A percentile compares a stretch with the other conserved stretches of the same genome.
Evolutionary conservation across 2,329 filamentous ascomycete species (phyloP).

Genomic region (Fusarium caatingaense): DNA sequence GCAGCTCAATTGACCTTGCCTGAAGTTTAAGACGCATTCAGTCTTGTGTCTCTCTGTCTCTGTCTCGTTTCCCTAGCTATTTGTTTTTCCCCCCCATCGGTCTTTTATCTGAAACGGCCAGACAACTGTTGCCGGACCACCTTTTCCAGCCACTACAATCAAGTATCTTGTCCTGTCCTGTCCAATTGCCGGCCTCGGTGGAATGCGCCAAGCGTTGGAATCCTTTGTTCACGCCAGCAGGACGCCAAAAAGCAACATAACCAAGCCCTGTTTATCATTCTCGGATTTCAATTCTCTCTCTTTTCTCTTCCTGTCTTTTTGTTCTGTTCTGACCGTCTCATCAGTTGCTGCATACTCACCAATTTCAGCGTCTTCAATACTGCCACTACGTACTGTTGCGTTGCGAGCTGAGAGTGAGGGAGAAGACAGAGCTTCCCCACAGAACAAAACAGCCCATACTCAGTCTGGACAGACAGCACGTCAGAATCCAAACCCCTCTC

Average conservation of each 20-base stretch:
- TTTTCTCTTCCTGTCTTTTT: neutral
- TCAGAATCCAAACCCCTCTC: conserved; percentile 30
- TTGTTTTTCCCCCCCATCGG: neutral
- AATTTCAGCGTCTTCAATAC: neutral
- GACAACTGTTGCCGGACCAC: conserved; percentile 20
- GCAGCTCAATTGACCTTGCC: neutral
- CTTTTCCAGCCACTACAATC: conserved; percentile 33
- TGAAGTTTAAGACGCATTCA: neutral
- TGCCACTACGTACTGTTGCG: neutral
- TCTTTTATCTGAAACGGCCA: conserved; percentile 4
- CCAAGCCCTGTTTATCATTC: conserved; percentile 4
- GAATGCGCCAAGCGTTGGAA: conserved; percentile 41
- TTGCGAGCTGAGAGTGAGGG: conserved; percentile 29
- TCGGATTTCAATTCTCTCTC: conserved; percentile 12
- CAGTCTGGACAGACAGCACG: conserved; percentile 23
- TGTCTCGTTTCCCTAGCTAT: neutral
- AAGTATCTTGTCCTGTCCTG: conserved; percentile 16
- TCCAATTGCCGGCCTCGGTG: conserved; percentile 38
- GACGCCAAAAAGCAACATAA: conserved; percentile 8
- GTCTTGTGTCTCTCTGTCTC: neutral
- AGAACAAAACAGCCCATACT: conserved; percentile 29
- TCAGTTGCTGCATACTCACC: neutral
- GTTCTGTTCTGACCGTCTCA: neutral
- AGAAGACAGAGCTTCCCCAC: conserved; percentile 35
- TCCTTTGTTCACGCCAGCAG: conserved; percentile 40